A percentile compares a stretch with the other conserved stretches of the same genome.
These are phyloP conservation scores for Berberis vulgaris DNA, from an alignment of 164 flowering plant species.

Conservation along the genomic window DNA sequence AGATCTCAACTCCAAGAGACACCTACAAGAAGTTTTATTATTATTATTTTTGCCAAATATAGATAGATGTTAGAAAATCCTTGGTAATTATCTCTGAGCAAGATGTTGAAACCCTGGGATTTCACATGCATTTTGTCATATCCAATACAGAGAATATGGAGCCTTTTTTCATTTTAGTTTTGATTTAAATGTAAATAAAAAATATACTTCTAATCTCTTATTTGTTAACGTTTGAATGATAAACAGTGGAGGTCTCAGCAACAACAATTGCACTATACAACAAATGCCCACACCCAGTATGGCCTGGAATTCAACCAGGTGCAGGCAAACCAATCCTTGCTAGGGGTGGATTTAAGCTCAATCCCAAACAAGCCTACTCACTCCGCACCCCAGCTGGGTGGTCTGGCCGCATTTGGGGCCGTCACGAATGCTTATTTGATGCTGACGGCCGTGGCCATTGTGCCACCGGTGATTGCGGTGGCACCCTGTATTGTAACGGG, in stretches of 20 bases:
- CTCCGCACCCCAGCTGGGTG: conserved; percentile 57
- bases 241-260: conserved; percentile 11
- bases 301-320: conserved; percentile 89
- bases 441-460: conserved; percentile 39
- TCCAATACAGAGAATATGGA: too few species aligned
- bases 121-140: too few species aligned
- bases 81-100: too few species aligned
- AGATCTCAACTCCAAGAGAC: too few species aligned
- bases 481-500: conserved; percentile 64
- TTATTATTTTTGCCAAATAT: too few species aligned
- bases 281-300: conserved; percentile 75
- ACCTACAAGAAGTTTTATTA: too few species aligned
- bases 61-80: too few species aligned
- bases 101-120: too few species aligned
- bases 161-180: too few species aligned
- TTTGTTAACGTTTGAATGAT: too few species aligned
- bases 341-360: conserved; percentile 76
- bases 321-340: conserved; percentile 70
- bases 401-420: conserved; percentile 98
- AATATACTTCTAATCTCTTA: too few species aligned
- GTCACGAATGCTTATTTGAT: conserved; percentile 81
- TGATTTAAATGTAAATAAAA: too few species aligned
- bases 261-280: conserved; percentile 60
- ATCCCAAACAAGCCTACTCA: conserved; percentile 44
- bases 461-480: conserved; percentile 90